Conservation (phyloP, 2,329 filamentous ascomycete genomes). For the Tolypocladium inflatum region DNA sequence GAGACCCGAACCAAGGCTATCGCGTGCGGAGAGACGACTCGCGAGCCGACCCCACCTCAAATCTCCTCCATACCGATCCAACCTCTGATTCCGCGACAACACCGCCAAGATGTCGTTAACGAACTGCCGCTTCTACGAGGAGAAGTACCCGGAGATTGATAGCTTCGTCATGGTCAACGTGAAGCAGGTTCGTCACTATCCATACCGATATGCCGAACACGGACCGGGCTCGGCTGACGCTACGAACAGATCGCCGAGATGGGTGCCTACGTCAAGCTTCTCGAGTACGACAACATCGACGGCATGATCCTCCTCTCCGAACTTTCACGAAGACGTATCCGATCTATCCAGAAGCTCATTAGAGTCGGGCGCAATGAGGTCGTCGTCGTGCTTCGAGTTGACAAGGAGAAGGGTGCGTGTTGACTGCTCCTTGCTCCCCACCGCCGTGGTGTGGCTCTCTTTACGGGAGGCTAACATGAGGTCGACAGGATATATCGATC, state of each 20-base stretch:
- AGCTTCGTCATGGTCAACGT: constrained; percentile 99
- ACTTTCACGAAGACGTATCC: constrained; percentile 93
- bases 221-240: neutral
- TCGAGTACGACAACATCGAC: constrained; percentile 99
- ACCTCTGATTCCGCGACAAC: constrained; percentile 15
- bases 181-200: constrained; percentile 62
- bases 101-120: constrained; percentile 80
- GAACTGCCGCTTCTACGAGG: constrained; percentile 95
- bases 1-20: constrained; percentile 6
- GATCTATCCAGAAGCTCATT: constrained; percentile 98
- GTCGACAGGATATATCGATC: constrained; percentile 72
- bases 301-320: constrained; percentile 99
- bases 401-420: constrained; percentile 86
- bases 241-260: constrained; percentile 82
- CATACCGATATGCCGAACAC: neutral
- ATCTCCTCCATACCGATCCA: constrained; percentile 12
- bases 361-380: constrained; percentile 97
- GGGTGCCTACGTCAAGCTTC: constrained; percentile 98
- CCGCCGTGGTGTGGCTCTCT: neutral
- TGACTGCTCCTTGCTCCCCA: neutral
- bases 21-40: constrained; percentile 13
- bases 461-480: constrained; percentile 11
- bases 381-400: constrained; percentile 94
- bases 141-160: constrained; percentile 91
- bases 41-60: constrained; percentile 21